A percentile compares a stretch with the other conserved stretches of the same genome.
phyloP scores from a whole-genome alignment of 148 eudicot species.

The Amaranthus hypochondriacus region DNA sequence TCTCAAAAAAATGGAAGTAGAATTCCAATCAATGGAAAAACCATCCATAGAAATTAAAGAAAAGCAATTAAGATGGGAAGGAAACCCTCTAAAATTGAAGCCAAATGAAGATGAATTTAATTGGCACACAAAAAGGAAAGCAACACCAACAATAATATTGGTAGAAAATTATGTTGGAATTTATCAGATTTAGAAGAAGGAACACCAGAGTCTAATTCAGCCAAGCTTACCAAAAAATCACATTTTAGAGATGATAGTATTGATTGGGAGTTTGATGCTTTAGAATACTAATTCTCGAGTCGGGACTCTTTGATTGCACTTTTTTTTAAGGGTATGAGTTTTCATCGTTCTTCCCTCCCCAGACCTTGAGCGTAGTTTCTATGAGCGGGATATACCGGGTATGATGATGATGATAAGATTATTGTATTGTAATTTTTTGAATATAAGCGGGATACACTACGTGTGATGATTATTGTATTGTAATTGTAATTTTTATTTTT shows the following conservation, averaged over 20 bases:
- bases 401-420: too few relatives aligned
- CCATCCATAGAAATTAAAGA: conserved; percentile 33
- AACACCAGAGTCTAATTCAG: not conserved
- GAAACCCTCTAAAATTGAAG: not conserved
- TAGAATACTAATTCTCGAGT: not conserved
- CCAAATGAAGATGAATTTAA: not conserved
- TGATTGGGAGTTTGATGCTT: not conserved
- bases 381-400: too few relatives aligned
- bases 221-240: not conserved
- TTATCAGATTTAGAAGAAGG: not conserved
- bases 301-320: too few relatives aligned
- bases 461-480: too few relatives aligned
- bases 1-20: conserved; percentile 35
- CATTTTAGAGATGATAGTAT: not conserved
- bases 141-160: not conserved
- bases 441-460: too few relatives aligned
- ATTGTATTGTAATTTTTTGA: too few relatives aligned
- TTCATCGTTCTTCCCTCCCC: too few relatives aligned
- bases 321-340: too few relatives aligned
- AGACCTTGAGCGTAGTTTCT: too few relatives aligned
- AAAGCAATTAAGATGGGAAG: conserved; percentile 12
- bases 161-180: not conserved
- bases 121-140: not conserved
- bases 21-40: conserved; percentile 47
- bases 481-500: too few relatives aligned